Evolutionary conservation across 2,329 filamentous ascomycete genomes (phyloP), one percentile per base, ranked within the genome.

Genomic region (Pseudogymnoascus sp.): DNA sequence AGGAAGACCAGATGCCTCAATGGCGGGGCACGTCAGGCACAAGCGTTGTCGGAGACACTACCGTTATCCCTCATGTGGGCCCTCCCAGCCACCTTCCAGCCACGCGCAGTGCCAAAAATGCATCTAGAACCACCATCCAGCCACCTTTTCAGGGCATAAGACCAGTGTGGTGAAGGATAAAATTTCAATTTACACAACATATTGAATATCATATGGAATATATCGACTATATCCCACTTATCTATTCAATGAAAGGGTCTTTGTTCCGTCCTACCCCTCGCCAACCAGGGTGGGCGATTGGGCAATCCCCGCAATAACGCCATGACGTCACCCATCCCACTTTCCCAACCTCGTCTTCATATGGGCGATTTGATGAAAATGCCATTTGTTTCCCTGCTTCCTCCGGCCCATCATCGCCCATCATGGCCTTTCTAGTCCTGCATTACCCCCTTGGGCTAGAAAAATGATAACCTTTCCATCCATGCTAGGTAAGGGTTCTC

Each of bases 301-400:
- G 49, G 2, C 49, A 55, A 55, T 55, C 49, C n/a, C 9, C 49
- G 3, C n/a, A 11, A 19, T 9, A 19, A 19, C 25, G 28, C n/a
- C 4, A 55, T 55, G 49, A 55, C 49, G 49, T 55, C 49, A 55
- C 49, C 9, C 9, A 33, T 55, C 49, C 49, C 49, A 55, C 49
- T 55, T 49, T 55, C 49, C 49, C 49, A 55, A 55, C 49, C 49
- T 55, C 49, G 28, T 6, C 28, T 14, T 55, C 19, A 55, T n/a
- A 19, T 14, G 8, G 28, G 25, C 25, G 25, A 55, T 55, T 33
- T 16, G 28, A 55, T n/a, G 28, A 19, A 5, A 33, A 55, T 33
- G 28, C 25, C 28, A 14, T 36, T 7, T 49, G 3, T 49, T 55
- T 33, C 49, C 49, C 49, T 55, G 49, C n/a, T 33, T 25, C 9